Conservation (phyloP, 129 eudicot species). For the Dittrichia graveolens region DNA sequence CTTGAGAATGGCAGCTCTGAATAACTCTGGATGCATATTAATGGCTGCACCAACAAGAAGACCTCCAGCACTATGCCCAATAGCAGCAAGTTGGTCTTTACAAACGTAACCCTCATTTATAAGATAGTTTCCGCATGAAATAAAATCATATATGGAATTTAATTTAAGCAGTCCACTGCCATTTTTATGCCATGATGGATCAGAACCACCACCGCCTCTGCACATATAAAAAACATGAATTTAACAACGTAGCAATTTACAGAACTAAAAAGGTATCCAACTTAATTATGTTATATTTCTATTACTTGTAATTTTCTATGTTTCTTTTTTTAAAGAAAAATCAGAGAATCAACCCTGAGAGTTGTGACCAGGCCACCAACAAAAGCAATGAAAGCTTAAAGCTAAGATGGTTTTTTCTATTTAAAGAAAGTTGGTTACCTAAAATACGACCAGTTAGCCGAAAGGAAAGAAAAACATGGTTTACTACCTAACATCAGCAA, state of each 20-base stretch:
- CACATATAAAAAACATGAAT: conserved; percentile 24
- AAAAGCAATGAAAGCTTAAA: too few species aligned
- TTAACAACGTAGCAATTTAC: neutral
- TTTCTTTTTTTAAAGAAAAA: too few species aligned
- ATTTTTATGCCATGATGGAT: conserved; percentile 75
- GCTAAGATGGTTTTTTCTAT: too few species aligned
- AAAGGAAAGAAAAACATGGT: too few species aligned
- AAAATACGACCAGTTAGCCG: too few species aligned
- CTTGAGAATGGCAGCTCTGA: conserved; percentile 78
- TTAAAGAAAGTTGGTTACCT: too few species aligned
- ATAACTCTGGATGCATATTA: conserved; percentile 68
- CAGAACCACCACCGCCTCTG: conserved; percentile 87
- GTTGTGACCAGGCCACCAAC: too few species aligned
- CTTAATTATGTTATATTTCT: too few species aligned
- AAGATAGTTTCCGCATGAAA: conserved; percentile 75
- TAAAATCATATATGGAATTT: conserved; percentile 77
- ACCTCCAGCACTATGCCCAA: conserved; percentile 82
- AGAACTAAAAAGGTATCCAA: too few species aligned
- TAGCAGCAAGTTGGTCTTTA: conserved; percentile 56
- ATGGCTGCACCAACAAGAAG: conserved; percentile 75
- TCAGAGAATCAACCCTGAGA: too few species aligned
- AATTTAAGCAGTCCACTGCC: conserved; percentile 71
- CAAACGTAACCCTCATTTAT: conserved; percentile 65
- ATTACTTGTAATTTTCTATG: too few species aligned
- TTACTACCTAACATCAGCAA: conserved; percentile 90